Base-by-base conservation (phyloP, 306 rosid genomes). In the Acacia crassicarpa region DNA sequence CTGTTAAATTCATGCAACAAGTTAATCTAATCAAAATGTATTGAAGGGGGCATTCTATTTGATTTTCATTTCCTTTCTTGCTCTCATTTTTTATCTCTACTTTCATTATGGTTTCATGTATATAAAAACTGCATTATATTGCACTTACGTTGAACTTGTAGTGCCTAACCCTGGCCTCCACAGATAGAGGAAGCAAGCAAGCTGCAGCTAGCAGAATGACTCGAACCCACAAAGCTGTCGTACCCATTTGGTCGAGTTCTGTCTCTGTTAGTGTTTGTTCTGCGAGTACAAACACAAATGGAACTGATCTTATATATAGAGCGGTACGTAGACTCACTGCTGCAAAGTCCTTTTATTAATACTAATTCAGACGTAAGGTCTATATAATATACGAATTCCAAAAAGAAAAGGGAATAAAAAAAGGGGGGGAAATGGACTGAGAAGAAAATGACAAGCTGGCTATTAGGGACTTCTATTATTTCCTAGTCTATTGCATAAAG, bases 311-410 rank as follows among this genome's bases (percentile, higher is more conserved):
- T 45, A 71, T 72, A 71, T 71, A 72, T 88, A 88, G 48, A 85
- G 67, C 78, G 53, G 11, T 0, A n/a, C 17, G 58, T 44, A 44
- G 6, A 32, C 87, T 66, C 82, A 58, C 80, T 58, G 92, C 54
- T 89, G 83, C 89, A 75, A 43, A 38, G 89, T 87, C 92, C 86
- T 85, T 87, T 89, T 70, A 40, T 27, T 81, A 65, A 78, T 79
- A 79, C 72, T 77, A 46, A 25, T 46, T 86, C 45, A 68, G 82
- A 80, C n/a, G 62, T 19, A 80, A 82, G 82, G 86, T 78, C 66
- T 48, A 23, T 48, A 23, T 38, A 14, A 54, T 63, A 46, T 63
- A 78, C 70, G 51, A 61, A 68, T 35, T 14, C 67, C 32, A 33
- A 49, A 33, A 51, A 20, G 0, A 30, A 30, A 40, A 20, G 5